Percentiles rank a stretch among this genome's conserved stretches.
Evolutionary conservation across 495 filamentous ascomycete species (phyloP).

Genomic region (Talaromyces liani): DNA sequence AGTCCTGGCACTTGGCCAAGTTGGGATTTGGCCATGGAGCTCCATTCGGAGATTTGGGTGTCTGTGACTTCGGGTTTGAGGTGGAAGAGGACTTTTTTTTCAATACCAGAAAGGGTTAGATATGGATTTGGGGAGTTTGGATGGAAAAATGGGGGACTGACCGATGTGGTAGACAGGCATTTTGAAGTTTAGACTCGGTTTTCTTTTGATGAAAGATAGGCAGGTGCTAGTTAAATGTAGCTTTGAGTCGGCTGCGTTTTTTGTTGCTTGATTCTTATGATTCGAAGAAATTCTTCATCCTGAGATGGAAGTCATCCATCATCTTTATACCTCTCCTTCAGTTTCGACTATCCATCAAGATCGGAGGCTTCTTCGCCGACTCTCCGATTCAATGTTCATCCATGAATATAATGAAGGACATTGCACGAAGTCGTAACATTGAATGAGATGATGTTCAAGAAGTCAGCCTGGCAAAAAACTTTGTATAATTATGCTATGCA

Average conservation of each 20-base stretch:
- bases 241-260: background rate
- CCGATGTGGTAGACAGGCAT: slow-evolving; percentile 32
- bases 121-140: background rate
- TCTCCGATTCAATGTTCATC: background rate
- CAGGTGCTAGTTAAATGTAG: background rate
- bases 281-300: background rate
- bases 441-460: background rate
- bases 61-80: slow-evolving; percentile 30
- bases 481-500: background rate
- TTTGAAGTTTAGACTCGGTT: background rate
- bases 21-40: slow-evolving; percentile 21
- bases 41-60: slow-evolving; percentile 24
- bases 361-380: background rate
- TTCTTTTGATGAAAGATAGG: background rate
- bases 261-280: background rate
- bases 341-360: background rate
- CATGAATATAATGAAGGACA: background rate
- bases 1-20: slow-evolving; percentile 35
- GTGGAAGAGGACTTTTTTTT: slow-evolving; percentile 31
- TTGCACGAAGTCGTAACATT: background rate
- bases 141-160: slow-evolving; percentile 10
- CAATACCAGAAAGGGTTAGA: slow-evolving; percentile 8
- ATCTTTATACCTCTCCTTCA: background rate
- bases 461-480: background rate
- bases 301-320: background rate